Evolutionary conservation across 768 basidiomycete species (phyloP).

Genomic region (Lentinula raphanica): DNA sequence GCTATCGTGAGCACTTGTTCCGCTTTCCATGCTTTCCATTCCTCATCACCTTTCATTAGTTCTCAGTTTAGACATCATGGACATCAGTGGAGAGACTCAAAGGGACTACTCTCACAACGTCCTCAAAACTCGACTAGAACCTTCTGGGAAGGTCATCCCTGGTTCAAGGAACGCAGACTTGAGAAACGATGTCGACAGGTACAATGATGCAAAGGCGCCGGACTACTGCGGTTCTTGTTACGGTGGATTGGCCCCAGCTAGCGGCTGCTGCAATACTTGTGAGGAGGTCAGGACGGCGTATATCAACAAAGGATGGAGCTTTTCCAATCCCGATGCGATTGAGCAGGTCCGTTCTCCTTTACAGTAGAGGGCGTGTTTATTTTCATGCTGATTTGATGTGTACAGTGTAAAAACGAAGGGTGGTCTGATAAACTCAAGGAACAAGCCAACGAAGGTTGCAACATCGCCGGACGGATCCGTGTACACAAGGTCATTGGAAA

Average conservation of each 20-base stretch:
- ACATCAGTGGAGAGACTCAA: constrained; percentile 95
- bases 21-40: constrained; percentile 2
- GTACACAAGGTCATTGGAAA: constrained; percentile 98
- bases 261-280: constrained; percentile 93
- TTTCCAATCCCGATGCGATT: constrained; percentile 81
- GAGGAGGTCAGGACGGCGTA: constrained; percentile 92
- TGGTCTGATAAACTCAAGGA: constrained; percentile 93
- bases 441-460: constrained; percentile 93
- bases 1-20: constrained; percentile 70
- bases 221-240: constrained; percentile 95
- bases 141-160: constrained; percentile 52
- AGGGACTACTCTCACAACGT: constrained; percentile 88
- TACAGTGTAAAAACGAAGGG: constrained; percentile 85
- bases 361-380: not conserved
- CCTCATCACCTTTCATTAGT: constrained; percentile 46
- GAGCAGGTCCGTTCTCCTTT: constrained; percentile 65
- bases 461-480: constrained; percentile 82
- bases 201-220: constrained; percentile 52
- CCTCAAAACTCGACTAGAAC: constrained; percentile 71
- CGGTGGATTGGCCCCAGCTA: constrained; percentile 69
- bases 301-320: constrained; percentile 92
- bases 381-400: not conserved
- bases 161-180: constrained; percentile 57
- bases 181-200: constrained; percentile 81
- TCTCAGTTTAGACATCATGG: constrained; percentile 94